Evolutionary conservation across 257 asterid genomes (phyloP).

Genomic region (Cruciata laevipes): DNA sequence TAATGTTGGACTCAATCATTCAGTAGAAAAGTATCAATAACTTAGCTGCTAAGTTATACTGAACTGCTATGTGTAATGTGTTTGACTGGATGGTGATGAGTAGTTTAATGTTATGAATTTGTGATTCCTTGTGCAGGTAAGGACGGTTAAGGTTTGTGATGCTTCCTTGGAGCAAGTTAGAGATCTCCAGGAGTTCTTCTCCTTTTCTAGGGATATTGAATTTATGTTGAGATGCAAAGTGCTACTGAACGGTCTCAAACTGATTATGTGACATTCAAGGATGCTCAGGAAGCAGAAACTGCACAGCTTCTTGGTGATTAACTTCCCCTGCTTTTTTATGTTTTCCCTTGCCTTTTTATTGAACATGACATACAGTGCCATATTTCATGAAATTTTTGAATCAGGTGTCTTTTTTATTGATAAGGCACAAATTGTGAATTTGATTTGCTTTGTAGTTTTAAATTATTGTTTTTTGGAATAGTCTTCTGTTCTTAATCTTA

Average conservation of each 20-base stretch:
- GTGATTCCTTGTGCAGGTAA: constrained; percentile 24
- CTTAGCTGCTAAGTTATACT: too few species aligned
- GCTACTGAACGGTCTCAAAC: constrained; percentile 78
- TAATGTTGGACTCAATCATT: too few species aligned
- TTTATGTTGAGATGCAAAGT: constrained; percentile 87
- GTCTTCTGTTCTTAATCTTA: too few species aligned
- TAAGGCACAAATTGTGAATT: too few species aligned
- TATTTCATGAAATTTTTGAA: too few species aligned
- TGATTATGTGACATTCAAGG: constrained; percentile 93
- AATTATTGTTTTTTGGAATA: too few species aligned
- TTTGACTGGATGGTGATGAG: not conserved
- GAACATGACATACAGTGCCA: too few species aligned
- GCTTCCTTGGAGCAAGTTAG: constrained; percentile 76
- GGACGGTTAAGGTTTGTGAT: constrained; percentile 81
- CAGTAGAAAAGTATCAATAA: too few species aligned
- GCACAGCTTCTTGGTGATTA: constrained; percentile 87
- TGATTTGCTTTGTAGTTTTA: too few species aligned
- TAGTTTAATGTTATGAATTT: not conserved
- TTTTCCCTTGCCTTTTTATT: too few species aligned
- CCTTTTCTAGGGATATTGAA: constrained; percentile 90
- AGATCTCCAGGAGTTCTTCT: constrained; percentile 81
- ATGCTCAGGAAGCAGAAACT: constrained; percentile 90
- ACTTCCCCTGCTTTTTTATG: constrained; percentile 2
- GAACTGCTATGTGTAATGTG: not conserved
- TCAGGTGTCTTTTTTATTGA: too few species aligned